Percentiles rank a stretch among this genome's conserved stretches.
Evolutionary conservation across 2,329 filamentous ascomycete genomes (phyloP).

Genomic region (Cercospora canescens): DNA sequence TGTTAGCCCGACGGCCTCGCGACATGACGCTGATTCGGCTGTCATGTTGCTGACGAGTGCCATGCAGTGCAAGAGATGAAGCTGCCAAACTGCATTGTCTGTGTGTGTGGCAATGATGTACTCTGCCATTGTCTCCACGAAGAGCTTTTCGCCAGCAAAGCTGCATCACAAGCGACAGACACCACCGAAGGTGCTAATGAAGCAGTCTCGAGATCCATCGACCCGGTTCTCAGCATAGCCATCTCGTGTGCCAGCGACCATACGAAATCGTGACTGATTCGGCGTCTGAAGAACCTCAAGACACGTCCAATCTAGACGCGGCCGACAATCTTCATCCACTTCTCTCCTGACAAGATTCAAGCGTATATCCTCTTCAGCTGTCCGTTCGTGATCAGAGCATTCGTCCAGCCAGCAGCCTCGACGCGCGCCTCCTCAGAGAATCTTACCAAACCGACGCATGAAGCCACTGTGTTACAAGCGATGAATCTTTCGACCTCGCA

Average conservation of each 20-base stretch:
- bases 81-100: slow-evolving; percentile 38
- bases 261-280: slow-evolving; percentile 16
- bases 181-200: slow-evolving; percentile 36
- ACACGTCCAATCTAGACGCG: slow-evolving; percentile 48
- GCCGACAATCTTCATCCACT: slow-evolving; percentile 52
- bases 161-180: slow-evolving; percentile 24
- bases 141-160: slow-evolving; percentile 8
- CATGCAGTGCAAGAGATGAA: slow-evolving; percentile 34
- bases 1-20: slow-evolving; percentile 55
- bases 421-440: slow-evolving; percentile 74
- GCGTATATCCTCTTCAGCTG: slow-evolving; percentile 49
- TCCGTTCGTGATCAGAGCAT: slow-evolving; percentile 64
- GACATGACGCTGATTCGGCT: slow-evolving; percentile 39
- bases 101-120: slow-evolving; percentile 45
- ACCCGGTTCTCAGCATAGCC: slow-evolving; percentile 40
- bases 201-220: slow-evolving; percentile 27
- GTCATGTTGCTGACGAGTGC: slow-evolving; percentile 61
- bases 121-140: slow-evolving; percentile 24
- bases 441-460: slow-evolving; percentile 81
- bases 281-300: slow-evolving; percentile 50
- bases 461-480: slow-evolving; percentile 47
- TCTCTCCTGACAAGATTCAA: slow-evolving; percentile 45
- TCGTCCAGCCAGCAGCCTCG: slow-evolving; percentile 69
- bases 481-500: slow-evolving; percentile 17
- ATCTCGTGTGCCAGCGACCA: slow-evolving; percentile 19